Conservation (phyloP, 345 rosid genomes). For the Camelina laxa region DNA sequence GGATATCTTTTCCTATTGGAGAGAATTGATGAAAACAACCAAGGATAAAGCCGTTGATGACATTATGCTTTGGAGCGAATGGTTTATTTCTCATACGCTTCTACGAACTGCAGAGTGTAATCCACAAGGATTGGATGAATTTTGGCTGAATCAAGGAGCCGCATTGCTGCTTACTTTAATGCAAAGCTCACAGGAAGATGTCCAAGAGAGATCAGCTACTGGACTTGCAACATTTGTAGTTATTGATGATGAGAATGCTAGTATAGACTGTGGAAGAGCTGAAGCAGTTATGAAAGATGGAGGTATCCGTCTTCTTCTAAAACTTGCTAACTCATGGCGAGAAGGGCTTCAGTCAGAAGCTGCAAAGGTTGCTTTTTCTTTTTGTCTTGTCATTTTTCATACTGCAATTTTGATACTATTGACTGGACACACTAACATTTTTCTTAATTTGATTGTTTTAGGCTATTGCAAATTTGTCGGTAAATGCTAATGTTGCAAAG, state of each 20-base stretch:
- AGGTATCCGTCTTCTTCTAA: slow-evolving; percentile 71
- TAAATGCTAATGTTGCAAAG: slow-evolving; percentile 79
- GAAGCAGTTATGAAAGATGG: slow-evolving; percentile 86
- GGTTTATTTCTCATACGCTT: slow-evolving; percentile 78
- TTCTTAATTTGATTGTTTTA: slow-evolving; percentile 35
- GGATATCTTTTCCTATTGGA: slow-evolving; percentile 62
- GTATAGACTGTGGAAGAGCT: slow-evolving; percentile 82
- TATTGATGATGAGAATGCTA: slow-evolving; percentile 81
- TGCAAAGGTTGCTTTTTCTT: slow-evolving; percentile 59
- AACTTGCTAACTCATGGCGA: slow-evolving; percentile 84
- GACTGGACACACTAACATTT: slow-evolving; percentile 12
- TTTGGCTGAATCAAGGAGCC: slow-evolving; percentile 91
- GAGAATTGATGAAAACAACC: slow-evolving; percentile 42
- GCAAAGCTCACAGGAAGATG: slow-evolving; percentile 85
- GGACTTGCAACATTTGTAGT: slow-evolving; percentile 90
- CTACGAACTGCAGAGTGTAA: slow-evolving; percentile 73
- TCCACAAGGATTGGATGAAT: slow-evolving; percentile 68
- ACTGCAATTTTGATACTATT: not conserved
- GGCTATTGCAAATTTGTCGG: slow-evolving; percentile 92
- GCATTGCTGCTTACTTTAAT: slow-evolving; percentile 67
- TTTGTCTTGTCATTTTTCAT: not conserved
- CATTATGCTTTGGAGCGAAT: slow-evolving; percentile 74
- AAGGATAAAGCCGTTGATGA: slow-evolving; percentile 56
- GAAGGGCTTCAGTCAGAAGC: slow-evolving; percentile 92
- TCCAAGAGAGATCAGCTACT: slow-evolving; percentile 91